Percentiles rank a stretch among this genome's conserved stretches.
phyloP scores from a whole-genome alignment of 2,329 filamentous ascomycete genomes.

The Pseudovirgaria hyperparasitica region DNA sequence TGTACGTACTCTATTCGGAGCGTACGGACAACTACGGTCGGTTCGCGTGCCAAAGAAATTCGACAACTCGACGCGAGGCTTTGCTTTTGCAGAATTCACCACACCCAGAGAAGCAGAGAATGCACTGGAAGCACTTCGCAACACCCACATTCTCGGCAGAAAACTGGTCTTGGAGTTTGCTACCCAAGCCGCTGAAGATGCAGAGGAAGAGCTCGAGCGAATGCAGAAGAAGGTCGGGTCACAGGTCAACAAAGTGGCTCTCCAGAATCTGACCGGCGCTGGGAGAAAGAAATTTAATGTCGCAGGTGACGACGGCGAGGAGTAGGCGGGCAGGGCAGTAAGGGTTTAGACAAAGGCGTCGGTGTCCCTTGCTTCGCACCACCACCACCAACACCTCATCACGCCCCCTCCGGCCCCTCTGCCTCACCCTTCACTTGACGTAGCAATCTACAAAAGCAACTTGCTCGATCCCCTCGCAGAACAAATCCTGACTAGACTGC shows the following conservation, averaged over 20 bases:
- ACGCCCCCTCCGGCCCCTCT: too few relatives aligned
- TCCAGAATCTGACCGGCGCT: conserved; percentile 75
- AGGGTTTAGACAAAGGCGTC: too few relatives aligned
- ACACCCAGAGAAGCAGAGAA: conserved; percentile 81
- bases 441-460: too few relatives aligned
- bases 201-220: conserved; percentile 90
- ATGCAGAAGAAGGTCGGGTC: conserved; percentile 93
- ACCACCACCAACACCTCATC: too few relatives aligned
- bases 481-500: too few relatives aligned
- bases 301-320: conserved; percentile 49
- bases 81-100: conserved; percentile 93
- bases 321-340: conserved; percentile 19
- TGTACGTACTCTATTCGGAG: conserved; percentile 68
- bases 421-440: conserved; percentile 10
- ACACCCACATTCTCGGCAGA: conserved; percentile 86
- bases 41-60: conserved; percentile 94
- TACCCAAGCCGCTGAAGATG: conserved; percentile 74
- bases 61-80: conserved; percentile 76
- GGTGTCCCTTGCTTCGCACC: too few relatives aligned
- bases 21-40: conserved; percentile 84
- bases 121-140: conserved; percentile 78
- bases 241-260: conserved; percentile 79
- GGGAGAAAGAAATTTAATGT: conserved; percentile 84
- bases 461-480: too few relatives aligned
- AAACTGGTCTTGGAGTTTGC: conserved; percentile 86